Percentiles rank a stretch among this genome's conserved stretches.
Evolutionary conservation across 2,329 filamentous ascomycete genomes (phyloP).

Genomic region (Trichophyton schoenleinii): DNA sequence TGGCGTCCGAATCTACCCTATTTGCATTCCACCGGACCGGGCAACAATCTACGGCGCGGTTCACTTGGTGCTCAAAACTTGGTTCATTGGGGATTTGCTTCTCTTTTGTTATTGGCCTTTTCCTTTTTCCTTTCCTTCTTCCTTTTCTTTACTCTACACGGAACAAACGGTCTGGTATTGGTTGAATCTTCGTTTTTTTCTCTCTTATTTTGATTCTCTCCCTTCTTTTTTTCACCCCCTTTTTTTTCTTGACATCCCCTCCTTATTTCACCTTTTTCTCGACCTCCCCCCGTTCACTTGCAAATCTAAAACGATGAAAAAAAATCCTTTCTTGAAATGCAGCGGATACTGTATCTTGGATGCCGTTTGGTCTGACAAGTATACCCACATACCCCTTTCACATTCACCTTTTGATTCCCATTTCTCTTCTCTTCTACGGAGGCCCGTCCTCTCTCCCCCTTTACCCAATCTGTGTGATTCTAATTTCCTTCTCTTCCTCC

Average conservation of each 20-base stretch:
- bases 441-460: not conserved
- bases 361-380: not conserved
- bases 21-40: not conserved
- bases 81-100: not conserved
- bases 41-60: not conserved
- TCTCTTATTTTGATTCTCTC: not conserved
- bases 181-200: not conserved
- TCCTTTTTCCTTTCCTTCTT: too few relatives aligned
- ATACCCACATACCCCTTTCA: not conserved
- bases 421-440: not conserved
- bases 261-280: not conserved
- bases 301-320: conserved; percentile 1
- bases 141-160: not conserved
- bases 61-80: conserved; percentile 4
- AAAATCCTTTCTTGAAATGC: not conserved
- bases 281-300: not conserved
- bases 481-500: not conserved
- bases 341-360: not conserved
- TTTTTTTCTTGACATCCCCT: not conserved
- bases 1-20: conserved; percentile 40
- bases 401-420: too few relatives aligned
- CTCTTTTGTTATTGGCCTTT: not conserved
- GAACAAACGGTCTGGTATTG: conserved; percentile 2
- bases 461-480: not conserved
- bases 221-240: not conserved